Conservation (phyloP, 768 basidiomycete genomes). For the Collybia nuda region DNA sequence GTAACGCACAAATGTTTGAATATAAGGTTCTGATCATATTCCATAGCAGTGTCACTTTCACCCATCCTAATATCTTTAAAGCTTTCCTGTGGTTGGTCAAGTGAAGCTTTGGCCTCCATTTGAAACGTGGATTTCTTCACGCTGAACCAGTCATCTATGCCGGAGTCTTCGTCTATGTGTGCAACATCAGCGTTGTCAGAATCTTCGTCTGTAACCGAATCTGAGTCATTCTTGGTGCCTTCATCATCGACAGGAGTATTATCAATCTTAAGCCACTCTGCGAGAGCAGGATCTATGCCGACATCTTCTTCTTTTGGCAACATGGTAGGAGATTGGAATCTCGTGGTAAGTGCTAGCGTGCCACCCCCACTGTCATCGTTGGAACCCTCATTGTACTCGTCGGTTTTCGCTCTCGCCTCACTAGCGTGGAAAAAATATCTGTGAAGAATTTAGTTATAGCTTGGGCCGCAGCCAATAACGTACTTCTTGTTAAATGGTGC, state of each 20-base stretch:
- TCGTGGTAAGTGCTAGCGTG: slow-evolving; percentile 14
- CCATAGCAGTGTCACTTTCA: slow-evolving; percentile 62
- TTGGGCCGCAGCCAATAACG: not conserved
- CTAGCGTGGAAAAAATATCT: slow-evolving; percentile 85
- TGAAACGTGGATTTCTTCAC: slow-evolving; percentile 22
- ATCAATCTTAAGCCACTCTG: slow-evolving; percentile 65
- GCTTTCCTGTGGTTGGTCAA: not conserved
- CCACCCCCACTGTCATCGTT: slow-evolving; percentile 29
- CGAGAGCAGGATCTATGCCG: slow-evolving; percentile 45
- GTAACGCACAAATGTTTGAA: slow-evolving; percentile 77
- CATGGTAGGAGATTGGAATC: not conserved
- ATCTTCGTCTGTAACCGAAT: slow-evolving; percentile 65
- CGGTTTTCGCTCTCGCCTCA: slow-evolving; percentile 39
- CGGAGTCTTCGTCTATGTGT: slow-evolving; percentile 26
- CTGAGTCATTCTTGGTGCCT: slow-evolving; percentile 36
- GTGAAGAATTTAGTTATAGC: not conserved
- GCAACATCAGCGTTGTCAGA: slow-evolving; percentile 66
- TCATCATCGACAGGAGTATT: slow-evolving; percentile 19
- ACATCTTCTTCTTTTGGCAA: slow-evolving; percentile 20
- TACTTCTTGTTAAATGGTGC: slow-evolving; percentile 73
- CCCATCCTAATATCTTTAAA: slow-evolving; percentile 61
- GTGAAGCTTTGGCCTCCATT: not conserved
- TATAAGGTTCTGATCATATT: slow-evolving; percentile 77
- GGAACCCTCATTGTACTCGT: slow-evolving; percentile 45
- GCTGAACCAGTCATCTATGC: slow-evolving; percentile 40